These are phyloP conservation scores for Trichopus zeylanicus DNA, from an alignment of 116 monocot species.

Conservation along the genomic window DNA sequence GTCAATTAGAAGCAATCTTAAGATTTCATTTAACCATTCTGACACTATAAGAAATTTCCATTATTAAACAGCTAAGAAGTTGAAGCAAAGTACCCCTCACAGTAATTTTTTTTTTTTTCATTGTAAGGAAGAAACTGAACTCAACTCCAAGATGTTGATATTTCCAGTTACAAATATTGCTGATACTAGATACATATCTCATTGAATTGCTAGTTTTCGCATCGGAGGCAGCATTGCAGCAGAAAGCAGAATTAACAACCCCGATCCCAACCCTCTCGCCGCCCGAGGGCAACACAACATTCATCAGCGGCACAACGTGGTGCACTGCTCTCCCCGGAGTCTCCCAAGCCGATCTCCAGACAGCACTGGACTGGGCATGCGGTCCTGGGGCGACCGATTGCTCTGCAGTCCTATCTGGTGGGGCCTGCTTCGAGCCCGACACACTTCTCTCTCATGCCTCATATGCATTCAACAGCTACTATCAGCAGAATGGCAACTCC, in stretches of 20 bases:
- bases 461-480: conserved; percentile 89
- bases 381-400: conserved; percentile 69
- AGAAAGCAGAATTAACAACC: conserved; percentile 38
- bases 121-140: background rate
- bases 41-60: too few relatives aligned
- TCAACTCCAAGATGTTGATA: too few relatives aligned
- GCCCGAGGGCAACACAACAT: conserved; percentile 93
- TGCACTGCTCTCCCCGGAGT: conserved; percentile 57
- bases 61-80: too few relatives aligned
- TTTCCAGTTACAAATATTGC: too few relatives aligned
- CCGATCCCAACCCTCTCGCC: conserved; percentile 47
- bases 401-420: conserved; percentile 33
- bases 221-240: background rate
- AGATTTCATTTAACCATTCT: too few relatives aligned
- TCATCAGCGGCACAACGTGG: conserved; percentile 74
- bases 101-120: background rate
- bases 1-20: too few relatives aligned
- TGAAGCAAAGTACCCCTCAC: too few relatives aligned
- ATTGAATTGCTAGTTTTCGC: background rate
- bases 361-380: conserved; percentile 84
- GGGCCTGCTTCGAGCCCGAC: conserved; percentile 61
- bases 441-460: conserved; percentile 74
- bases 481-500: conserved; percentile 90
- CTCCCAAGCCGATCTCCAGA: conserved; percentile 39
- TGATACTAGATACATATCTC: too few relatives aligned